phyloP scores from a whole-genome alignment of 2,329 filamentous ascomycete genomes.

The Fusarium sp. region DNA sequence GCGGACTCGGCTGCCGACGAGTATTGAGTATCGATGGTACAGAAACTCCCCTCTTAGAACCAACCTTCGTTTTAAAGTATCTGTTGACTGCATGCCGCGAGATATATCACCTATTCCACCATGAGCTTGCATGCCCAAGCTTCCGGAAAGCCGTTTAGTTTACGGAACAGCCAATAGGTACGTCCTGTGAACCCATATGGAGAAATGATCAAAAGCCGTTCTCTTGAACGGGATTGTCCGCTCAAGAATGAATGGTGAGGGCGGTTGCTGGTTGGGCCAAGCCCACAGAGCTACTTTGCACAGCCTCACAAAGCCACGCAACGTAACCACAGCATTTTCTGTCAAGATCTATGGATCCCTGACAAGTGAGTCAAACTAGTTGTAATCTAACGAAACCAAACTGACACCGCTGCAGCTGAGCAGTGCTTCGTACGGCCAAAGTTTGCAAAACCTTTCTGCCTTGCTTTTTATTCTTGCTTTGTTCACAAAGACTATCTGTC shows the following conservation, averaged over 20 bases:
- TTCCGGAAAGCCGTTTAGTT: neutral
- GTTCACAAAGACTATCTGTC: neutral
- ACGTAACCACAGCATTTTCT: neutral
- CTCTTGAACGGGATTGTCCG: neutral
- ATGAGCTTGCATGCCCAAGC: neutral
- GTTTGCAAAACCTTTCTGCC: neutral
- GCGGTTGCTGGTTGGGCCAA: neutral
- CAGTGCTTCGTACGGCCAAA: neutral
- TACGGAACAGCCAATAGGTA: conserved; percentile 27
- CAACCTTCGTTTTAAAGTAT: neutral
- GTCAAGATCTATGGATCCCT: neutral
- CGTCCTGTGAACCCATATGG: neutral
- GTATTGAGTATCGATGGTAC: neutral
- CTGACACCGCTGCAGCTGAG: neutral
- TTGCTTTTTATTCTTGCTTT: neutral
- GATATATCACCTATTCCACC: neutral
- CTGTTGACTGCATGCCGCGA: no score
- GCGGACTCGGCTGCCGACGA: no score
- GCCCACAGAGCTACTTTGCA: conserved; percentile 23
- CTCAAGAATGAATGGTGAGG: conserved; percentile 1
- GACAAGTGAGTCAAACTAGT: neutral
- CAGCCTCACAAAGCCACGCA: conserved; percentile 41
- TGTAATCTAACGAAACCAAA: neutral
- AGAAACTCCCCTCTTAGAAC: neutral
- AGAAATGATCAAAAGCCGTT: neutral